A percentile compares a stretch with the other conserved stretches of the same genome.
These are phyloP conservation scores for Lactarius pseudohatsudake DNA, from an alignment of 768 basidiomycete species.

Conservation along the genomic window DNA sequence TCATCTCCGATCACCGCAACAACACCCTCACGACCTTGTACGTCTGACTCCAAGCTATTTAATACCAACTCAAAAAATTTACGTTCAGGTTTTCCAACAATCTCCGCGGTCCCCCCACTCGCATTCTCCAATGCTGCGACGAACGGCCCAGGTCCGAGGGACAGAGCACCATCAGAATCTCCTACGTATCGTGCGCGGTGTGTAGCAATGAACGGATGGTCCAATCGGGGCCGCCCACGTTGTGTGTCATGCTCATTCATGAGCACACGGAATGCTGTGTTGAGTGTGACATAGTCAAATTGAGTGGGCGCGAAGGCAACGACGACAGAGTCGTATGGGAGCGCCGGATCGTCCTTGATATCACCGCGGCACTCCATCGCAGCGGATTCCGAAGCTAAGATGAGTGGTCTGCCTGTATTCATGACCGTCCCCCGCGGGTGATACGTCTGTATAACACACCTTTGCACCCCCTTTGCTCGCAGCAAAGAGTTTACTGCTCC, in stretches of 20 bases:
- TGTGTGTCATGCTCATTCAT: constrained; percentile 33
- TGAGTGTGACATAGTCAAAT: constrained; percentile 56
- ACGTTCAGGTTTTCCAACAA: constrained; percentile 64
- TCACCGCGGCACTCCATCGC: constrained; percentile 31
- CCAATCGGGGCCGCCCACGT: constrained; percentile 2
- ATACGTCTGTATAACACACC: constrained; percentile 35
- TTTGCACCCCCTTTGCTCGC: constrained; percentile 41
- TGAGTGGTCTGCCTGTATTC: constrained; percentile 51
- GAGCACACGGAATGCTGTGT: constrained; percentile 66
- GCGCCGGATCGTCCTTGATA: constrained; percentile 24
- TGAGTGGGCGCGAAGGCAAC: constrained; percentile 55
- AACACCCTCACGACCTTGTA: constrained; percentile 31
- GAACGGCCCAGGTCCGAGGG: constrained; percentile 71
- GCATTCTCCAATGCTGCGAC: constrained; percentile 62
- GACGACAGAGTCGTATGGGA: constrained; percentile 57
- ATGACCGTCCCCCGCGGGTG: constrained; percentile 5
- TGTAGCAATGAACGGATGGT: constrained; percentile 52
- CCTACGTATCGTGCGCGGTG: constrained; percentile 56
- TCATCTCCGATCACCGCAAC: constrained; percentile 70
- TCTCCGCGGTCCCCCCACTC: constrained; percentile 45
- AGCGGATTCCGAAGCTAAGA: constrained; percentile 37
- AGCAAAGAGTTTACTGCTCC: constrained; percentile 55
- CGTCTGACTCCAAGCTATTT: constrained; percentile 39
- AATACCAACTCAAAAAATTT: constrained; percentile 62
- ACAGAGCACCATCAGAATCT: constrained; percentile 47